Percentiles rank a stretch among this genome's conserved stretches.
Evolutionary conservation across 345 rosid genomes (phyloP).

Genomic region (Pelargonium nanum): DNA sequence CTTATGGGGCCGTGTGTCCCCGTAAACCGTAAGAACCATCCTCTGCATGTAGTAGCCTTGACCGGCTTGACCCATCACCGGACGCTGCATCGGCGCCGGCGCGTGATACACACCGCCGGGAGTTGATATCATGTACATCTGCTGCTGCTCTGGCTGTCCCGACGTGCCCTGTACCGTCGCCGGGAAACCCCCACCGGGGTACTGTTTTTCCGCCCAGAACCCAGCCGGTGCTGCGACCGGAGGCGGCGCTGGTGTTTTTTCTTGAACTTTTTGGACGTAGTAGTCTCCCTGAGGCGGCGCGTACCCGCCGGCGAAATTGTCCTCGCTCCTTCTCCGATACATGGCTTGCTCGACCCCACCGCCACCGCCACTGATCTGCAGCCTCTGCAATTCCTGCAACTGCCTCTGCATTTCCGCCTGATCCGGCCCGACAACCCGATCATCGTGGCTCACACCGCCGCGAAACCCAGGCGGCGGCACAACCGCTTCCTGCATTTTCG

Average conservation of each 20-base stretch:
- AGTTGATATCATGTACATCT: conserved; percentile 46
- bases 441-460: conserved; percentile 21
- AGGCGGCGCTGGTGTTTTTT: conserved; percentile 22
- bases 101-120: conserved; percentile 34
- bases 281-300: conserved; percentile 29
- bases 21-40: conserved; percentile 52
- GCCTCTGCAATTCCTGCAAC: conserved; percentile 60
- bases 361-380: conserved; percentile 53
- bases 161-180: conserved; percentile 26
- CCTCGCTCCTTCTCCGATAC: conserved; percentile 42
- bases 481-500: conserved; percentile 5
- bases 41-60: conserved; percentile 70
- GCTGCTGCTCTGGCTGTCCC: conserved; percentile 47
- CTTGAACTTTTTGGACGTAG: conserved; percentile 38
- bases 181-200: conserved; percentile 33
- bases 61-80: conserved; percentile 36
- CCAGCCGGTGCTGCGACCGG: conserved; percentile 31
- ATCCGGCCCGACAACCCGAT: conserved; percentile 35
- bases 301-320: conserved; percentile 26
- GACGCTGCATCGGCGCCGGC: conserved; percentile 34
- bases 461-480: conserved; percentile 14
- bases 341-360: conserved; percentile 28
- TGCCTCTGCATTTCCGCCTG: conserved; percentile 50
- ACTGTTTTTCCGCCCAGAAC: conserved; percentile 57
- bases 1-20: conserved; percentile 39